A percentile compares a stretch with the other conserved stretches of the same genome.
phyloP scores from a whole-genome alignment of 495 filamentous ascomycete genomes.

The Pyrenula massariospora region DNA sequence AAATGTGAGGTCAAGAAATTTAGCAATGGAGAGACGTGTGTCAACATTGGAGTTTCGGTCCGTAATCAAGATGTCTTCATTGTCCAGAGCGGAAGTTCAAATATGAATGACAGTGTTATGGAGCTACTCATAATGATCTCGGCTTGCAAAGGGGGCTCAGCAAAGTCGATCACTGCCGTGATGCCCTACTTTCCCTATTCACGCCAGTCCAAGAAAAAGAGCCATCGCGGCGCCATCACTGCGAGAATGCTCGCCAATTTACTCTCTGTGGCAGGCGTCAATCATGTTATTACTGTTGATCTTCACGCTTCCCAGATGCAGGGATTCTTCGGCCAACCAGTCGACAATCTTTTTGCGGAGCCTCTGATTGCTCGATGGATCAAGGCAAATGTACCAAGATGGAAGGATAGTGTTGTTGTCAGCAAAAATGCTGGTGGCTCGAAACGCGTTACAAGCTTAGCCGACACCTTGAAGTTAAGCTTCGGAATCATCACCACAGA shows the following conservation, averaged over 20 bases:
- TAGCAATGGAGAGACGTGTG: constrained; percentile 89
- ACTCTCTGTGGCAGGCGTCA: constrained; percentile 81
- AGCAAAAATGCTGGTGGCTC: constrained; percentile 97
- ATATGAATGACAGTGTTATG: constrained; percentile 98
- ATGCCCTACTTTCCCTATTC: constrained; percentile 85
- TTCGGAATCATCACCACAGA: constrained; percentile 97
- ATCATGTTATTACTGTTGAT: constrained; percentile 96
- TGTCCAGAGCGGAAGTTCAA: constrained; percentile 89
- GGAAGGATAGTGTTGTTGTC: constrained; percentile 87
- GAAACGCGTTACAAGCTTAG: constrained; percentile 92
- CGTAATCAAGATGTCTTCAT: constrained; percentile 98
- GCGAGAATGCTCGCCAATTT: constrained; percentile 95
- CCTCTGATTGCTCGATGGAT: constrained; percentile 96
- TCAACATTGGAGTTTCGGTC: constrained; percentile 85
- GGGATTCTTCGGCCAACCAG: constrained; percentile 95
- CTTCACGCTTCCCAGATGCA: constrained; percentile 97
- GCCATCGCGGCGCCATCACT: constrained; percentile 90
- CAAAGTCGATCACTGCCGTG: constrained; percentile 93
- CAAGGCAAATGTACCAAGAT: constrained; percentile 69
- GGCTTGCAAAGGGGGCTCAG: constrained; percentile 93
- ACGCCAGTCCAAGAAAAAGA: constrained; percentile 98
- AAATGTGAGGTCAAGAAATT: constrained; percentile 58
- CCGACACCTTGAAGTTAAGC: constrained; percentile 91
- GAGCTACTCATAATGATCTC: constrained; percentile 98
- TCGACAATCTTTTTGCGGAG: constrained; percentile 95